Evolutionary conservation across 495 filamentous ascomycete genomes (phyloP), one percentile per base, ranked within the genome.

Genomic region (Neurospora sp.): DNA sequence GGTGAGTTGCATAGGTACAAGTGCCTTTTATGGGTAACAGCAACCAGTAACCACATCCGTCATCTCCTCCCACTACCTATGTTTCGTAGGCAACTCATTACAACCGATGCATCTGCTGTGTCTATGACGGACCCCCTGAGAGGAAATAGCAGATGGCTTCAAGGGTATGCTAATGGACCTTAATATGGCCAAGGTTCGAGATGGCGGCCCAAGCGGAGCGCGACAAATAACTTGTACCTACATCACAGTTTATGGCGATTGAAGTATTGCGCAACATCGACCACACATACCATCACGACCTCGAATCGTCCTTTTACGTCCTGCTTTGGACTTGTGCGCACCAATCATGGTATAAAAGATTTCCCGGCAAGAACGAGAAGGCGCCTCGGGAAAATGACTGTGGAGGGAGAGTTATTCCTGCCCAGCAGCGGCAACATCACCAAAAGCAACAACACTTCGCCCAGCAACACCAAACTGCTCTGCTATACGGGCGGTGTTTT

Each of bases 291-390:
- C 79, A 75, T 9, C 79, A 83, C 74, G 81, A 83, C 73, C 75
- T 83, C 18, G 82, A 82, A 74, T 83, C 81, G 14, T 83, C 83
- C 61, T 76, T 83, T 70, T 83, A 84, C 74, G 77, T 83, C 71
- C 76, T 84, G 27, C 71, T 82, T 14, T 84, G 80, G 81, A 27
- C 20, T 3, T 48, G n/a, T 22, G 44, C n/a, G n/a, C n/a, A n/a
- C 9, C 44, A 48, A 48, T 48, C n/a, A 10, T 53, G 20, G 9
- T 2, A 1, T 12, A 53, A 53, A 3, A 4, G 20, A 53, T 22
- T 53, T 53, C 4, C 20, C 4, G 20, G 45, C 20, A 68, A 38
- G 77, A 73, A 71, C 74, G 73, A n/a, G 76, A 72, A 18, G 20
- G 8, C 27, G n/a, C 70, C 10, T 53, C 35, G 5, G 35, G 35